phyloP scores from a whole-genome alignment of 2,329 filamentous ascomycete genomes.

The Lachnellula arida region DNA sequence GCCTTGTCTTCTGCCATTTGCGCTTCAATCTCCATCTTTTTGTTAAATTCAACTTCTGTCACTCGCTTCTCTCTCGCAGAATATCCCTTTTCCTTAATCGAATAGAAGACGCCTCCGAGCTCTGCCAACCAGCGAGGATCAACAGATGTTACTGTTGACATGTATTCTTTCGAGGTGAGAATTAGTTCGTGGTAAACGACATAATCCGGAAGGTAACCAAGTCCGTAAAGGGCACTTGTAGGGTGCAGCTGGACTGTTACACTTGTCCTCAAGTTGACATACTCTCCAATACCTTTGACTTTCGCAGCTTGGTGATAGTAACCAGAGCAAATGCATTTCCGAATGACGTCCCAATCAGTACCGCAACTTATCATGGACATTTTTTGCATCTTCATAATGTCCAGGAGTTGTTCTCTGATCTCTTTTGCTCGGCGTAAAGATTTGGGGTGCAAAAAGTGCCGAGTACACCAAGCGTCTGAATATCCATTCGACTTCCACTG shows the following conservation, averaged over 20 bases:
- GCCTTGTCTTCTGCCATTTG: conserved; percentile 86
- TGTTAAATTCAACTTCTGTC: conserved; percentile 87
- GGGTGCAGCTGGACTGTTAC: conserved; percentile 93
- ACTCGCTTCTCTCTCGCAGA: conserved; percentile 80
- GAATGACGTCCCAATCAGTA: conserved; percentile 93
- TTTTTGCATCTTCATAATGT: conserved; percentile 92
- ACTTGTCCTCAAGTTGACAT: conserved; percentile 91
- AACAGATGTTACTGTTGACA: conserved; percentile 93
- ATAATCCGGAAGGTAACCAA: conserved; percentile 92
- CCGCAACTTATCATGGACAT: conserved; percentile 85
- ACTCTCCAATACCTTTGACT: conserved; percentile 94
- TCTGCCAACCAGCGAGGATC: conserved; percentile 98
- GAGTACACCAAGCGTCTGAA: conserved; percentile 86
- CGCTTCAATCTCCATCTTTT: conserved; percentile 86
- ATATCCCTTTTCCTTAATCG: conserved; percentile 95
- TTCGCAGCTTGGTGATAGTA: conserved; percentile 98
- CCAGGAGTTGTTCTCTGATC: conserved; percentile 85
- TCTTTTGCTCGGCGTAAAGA: conserved; percentile 87
- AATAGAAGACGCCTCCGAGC: conserved; percentile 94
- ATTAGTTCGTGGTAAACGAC: conserved; percentile 98
- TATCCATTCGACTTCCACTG: conserved; percentile 92
- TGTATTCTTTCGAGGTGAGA: conserved; percentile 94
- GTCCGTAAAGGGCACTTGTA: conserved; percentile 85
- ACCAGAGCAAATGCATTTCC: conserved; percentile 94
- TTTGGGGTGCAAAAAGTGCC: conserved; percentile 94